Evolutionary conservation across 2,329 filamentous ascomycete species (phyloP).

Genomic region (Botryotinia convoluta): DNA sequence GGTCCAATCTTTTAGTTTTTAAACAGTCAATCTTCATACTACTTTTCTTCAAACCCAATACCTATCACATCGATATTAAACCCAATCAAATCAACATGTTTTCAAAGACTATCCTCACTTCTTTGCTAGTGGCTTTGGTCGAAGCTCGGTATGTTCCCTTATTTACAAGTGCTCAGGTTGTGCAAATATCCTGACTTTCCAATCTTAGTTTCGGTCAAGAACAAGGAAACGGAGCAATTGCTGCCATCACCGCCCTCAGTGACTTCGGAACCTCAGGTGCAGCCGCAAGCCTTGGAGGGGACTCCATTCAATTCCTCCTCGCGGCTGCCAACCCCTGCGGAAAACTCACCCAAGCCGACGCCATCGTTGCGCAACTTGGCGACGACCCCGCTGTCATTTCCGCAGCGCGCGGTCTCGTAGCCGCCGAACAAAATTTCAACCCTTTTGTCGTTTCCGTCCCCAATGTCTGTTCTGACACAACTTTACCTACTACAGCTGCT

Average conservation of each 20-base stretch:
- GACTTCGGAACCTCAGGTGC: conserved; percentile 56
- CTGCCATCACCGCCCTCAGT: conserved; percentile 52
- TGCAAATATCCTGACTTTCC: background rate
- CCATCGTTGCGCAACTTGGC: conserved; percentile 61
- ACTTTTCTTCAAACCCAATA: conserved; percentile 4
- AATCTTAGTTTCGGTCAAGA: conserved; percentile 58
- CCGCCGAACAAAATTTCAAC: conserved; percentile 73
- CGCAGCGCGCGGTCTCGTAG: conserved; percentile 61
- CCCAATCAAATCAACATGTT: conserved; percentile 29
- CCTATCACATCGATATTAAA: conserved; percentile 11
- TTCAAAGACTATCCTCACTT: conserved; percentile 30
- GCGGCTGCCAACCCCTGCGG: conserved; percentile 64
- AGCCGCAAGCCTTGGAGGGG: conserved; percentile 62
- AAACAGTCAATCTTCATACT: background rate
- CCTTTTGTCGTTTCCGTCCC: conserved; percentile 59
- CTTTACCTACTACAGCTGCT: conserved; percentile 57
- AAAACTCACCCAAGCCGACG: conserved; percentile 62
- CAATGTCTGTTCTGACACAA: conserved; percentile 61
- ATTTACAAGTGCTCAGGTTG: background rate
- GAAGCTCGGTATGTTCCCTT: conserved; percentile 36
- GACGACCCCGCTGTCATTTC: conserved; percentile 57
- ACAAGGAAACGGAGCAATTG: conserved; percentile 47
- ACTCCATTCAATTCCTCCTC: conserved; percentile 59
- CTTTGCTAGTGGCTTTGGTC: conserved; percentile 30
- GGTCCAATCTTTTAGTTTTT: conserved; percentile 31